Base-by-base conservation (phyloP, 768 basidiomycete genomes). In the Tulasnella sp. region DNA sequence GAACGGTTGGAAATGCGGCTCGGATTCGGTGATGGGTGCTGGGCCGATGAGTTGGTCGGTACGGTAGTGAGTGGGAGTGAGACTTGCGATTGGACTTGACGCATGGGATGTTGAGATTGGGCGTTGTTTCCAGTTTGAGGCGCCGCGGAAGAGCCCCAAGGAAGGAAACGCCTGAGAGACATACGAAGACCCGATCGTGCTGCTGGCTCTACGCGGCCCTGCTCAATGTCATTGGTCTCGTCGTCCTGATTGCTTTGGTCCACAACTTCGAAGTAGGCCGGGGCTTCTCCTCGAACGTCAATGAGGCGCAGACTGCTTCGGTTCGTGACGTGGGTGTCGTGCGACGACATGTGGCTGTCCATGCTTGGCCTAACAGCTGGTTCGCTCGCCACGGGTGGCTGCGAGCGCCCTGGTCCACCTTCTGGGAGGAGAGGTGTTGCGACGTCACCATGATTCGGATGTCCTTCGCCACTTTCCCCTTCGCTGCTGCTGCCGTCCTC, bases 221-320 rank as follows among this genome's bases (percentile, higher is more conserved):
- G 32, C 26, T 59, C 47, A 47, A 47, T 62, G n/a, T 52, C 72
- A 39, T 11, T 64, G 9, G 41, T 34, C 19, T 6, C 68, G 0
- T 37, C 29, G 5, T 47, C 52, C 19, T 42, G 52, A n/a, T n/a
- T 22, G 35, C 34, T 40, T 42, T 72, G 12, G 19, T 79, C 77
- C 37, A 85, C 81, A 12, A 84, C 79, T 75, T 90, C 89, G 67
- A 84, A 86, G 78, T 92, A 92, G 0, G 89, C 79, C 4, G 90
- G 90, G 5, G 88, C 87, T 44, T 87, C 86, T 29, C 89, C 90
- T 74, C 87, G 34, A 2, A 80, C 9, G 84, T 82, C 76, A 84
- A 32, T 72, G n/a, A 67, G 72, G 19, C 44, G 35, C 37, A 34
- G 34, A 17, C 29, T 68, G 66, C 72, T 68, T 16, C 39, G 65